Evolutionary conservation across 1,284 basidiomycete species (phyloP), one percentile per base, ranked within the genome.

Genomic region (Erythrobasidium hasegawianum): DNA sequence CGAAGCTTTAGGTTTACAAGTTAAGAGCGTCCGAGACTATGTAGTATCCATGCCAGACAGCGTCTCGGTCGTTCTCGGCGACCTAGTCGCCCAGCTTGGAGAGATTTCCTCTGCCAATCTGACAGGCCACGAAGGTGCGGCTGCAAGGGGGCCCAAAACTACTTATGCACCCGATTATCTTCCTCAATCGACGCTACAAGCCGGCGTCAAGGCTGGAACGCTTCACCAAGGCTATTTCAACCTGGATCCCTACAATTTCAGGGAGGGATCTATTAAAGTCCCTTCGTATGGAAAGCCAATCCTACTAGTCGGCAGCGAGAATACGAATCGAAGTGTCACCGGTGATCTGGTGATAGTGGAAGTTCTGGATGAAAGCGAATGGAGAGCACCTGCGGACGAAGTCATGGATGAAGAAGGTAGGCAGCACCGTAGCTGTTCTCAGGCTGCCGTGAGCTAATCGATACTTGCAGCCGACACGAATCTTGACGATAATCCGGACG

Each of bases 291-390:
- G 81, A 16, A 91, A 89, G 73, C 87, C 91, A 0, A 82, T 98
- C 10, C 81, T 98, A 8, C 81, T 99, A 1, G 83, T 91, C 20
- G 94, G 95, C 0, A 82, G 93, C 27, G 87, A 95, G 77, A 86
- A 90, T 66, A 97, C 97, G 89, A 99, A 99, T 76, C 85, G 96
- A 26, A 86, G 93, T 0, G 88, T 97, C 2, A 86, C 97, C 64
- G 94, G 96, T 0, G 96, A 99, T 75, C 79, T 96, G 16, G 93
- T 98, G 0, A 91, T 87, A 0, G 86, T 99, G 0, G 87, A 97
- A 76, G 81, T 98, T 0, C 87, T 97, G 66, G 85, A 87, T 20
- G 85, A 95, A 77, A 83, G 81, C 3, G 87, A 97, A 73, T 99
- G 96, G 96, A 92, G 90, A 76, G 87, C 90, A 0, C 89, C 93